Evolutionary conservation across 2,329 filamentous ascomycete genomes (phyloP).

Genomic region (Bretziella fagacearum): DNA sequence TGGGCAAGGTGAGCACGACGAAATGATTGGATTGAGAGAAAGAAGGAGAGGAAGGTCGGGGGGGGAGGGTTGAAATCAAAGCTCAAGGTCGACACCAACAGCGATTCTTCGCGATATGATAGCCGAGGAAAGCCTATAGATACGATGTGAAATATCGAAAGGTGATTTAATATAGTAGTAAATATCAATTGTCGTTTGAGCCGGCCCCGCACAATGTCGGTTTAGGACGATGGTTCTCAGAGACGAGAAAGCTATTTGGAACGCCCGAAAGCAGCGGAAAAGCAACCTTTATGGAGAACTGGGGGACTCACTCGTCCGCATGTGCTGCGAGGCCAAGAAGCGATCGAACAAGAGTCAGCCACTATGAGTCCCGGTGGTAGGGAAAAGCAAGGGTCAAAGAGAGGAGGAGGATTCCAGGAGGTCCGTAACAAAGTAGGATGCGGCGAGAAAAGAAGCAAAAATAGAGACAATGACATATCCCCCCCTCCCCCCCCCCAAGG

Average conservation of each 20-base stretch:
- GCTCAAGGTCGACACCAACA: no score
- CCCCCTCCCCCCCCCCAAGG: no score
- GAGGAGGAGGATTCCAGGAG: no score
- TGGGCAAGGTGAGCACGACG: neutral
- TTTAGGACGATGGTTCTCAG: slow-evolving; percentile 1
- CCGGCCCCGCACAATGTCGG: neutral
- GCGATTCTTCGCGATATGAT: no score
- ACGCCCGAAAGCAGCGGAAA: neutral
- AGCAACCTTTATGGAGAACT: slow-evolving; percentile 11
- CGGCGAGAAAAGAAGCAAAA: no score
- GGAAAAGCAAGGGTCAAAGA: slow-evolving; percentile 12
- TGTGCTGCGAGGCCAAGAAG: slow-evolving; percentile 5
- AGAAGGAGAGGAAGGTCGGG: neutral
- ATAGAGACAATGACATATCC: no score
- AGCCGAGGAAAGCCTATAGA: no score
- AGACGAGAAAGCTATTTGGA: slow-evolving; percentile 1
- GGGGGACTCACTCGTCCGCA: neutral
- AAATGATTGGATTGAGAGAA: no score
- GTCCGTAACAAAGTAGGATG: no score
- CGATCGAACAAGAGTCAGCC: slow-evolving; percentile 6
- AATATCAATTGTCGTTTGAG: no score
- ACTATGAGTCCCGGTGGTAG: slow-evolving; percentile 7
- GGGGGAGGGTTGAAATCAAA: neutral
- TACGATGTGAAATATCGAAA: no score
- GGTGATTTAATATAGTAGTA: neutral